Base-by-base conservation (phyloP, 1,284 basidiomycete species). In the Coniferiporia sulphurascens region DNA sequence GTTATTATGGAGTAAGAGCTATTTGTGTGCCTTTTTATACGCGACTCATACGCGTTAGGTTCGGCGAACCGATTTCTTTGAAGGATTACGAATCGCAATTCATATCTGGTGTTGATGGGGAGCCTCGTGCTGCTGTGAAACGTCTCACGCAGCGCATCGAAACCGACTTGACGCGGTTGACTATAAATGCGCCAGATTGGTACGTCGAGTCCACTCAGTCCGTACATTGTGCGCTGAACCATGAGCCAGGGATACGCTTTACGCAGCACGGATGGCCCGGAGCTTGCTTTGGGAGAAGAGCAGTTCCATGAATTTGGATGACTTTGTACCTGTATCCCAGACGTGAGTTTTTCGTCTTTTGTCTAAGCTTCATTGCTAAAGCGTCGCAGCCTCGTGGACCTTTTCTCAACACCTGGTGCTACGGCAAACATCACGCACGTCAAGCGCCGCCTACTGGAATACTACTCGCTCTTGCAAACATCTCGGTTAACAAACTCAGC, bases 131-230 rank as follows among this genome's bases (percentile, higher is more conserved):
- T 58, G 92, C 93, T n/a, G 95, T 93, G 61, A 96, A 97, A 74
- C 79, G 84, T 53, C 77, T 98, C 58, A 96, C 95, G 15, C 82
- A 81, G 60, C 74, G 78, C 36, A 86, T 97, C 57, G 86, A 91
- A 72, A 71, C 72, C 9, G 85, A 86, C 66, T 75, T 98, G 63
- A 72, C 86, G 41, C 83, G 86, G 68, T 76, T 87, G 51, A 97
- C 91, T 1, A 84, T 98, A 64, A 98, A 98, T 70, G 91, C 93
- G 8, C 88, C 91, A 32, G 91, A 98, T 71, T 98, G 95, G 95
- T 93, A 69, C 64, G 81, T 75, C 44, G 12, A 43, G 51, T 57
- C 52, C 6, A 34, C n/a, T 32, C 52, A 10, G 27, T 21, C 22
- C n/a, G 17, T 38, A 41, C 46, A 27, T 22, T 3, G 8, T 43